phyloP scores from a whole-genome alignment of 2,329 filamentous ascomycete genomes.

The Pseudogymnoascus sp. region DNA sequence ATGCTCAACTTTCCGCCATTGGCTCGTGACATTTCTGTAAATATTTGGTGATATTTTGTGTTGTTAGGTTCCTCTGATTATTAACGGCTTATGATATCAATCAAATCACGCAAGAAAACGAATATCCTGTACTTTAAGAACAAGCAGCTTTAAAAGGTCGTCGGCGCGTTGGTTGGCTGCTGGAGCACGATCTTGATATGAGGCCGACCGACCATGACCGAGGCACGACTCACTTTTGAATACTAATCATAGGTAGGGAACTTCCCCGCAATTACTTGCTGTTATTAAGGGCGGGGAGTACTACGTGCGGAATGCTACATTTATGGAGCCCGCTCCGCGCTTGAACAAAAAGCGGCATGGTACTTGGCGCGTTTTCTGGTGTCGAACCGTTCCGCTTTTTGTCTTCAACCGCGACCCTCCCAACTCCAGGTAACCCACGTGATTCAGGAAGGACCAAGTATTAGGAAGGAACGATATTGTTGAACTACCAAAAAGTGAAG shows the following conservation, averaged over 20 bases:
- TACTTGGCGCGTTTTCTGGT: neutral
- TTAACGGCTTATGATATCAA: neutral
- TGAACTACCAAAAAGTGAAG: neutral
- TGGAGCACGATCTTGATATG: neutral
- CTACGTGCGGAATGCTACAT: neutral
- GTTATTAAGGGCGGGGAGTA: neutral
- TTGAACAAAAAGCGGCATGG: neutral
- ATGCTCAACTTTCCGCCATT: constrained; percentile 10
- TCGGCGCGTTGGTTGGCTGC: neutral
- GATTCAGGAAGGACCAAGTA: neutral
- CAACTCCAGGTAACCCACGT: neutral
- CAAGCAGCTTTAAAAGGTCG: neutral
- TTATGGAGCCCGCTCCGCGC: neutral
- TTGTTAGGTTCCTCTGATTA: neutral
- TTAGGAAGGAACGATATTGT: neutral
- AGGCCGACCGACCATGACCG: neutral
- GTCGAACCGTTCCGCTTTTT: neutral
- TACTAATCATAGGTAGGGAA: neutral
- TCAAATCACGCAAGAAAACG: neutral
- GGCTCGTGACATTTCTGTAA: neutral
- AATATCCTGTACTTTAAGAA: neutral
- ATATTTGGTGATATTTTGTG: neutral
- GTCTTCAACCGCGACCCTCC: too few relatives aligned
- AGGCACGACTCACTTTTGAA: neutral
- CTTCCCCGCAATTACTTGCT: neutral